These are phyloP conservation scores for Cornus florida DNA, from an alignment of 148 eudicot species.

Conservation along the genomic window DNA sequence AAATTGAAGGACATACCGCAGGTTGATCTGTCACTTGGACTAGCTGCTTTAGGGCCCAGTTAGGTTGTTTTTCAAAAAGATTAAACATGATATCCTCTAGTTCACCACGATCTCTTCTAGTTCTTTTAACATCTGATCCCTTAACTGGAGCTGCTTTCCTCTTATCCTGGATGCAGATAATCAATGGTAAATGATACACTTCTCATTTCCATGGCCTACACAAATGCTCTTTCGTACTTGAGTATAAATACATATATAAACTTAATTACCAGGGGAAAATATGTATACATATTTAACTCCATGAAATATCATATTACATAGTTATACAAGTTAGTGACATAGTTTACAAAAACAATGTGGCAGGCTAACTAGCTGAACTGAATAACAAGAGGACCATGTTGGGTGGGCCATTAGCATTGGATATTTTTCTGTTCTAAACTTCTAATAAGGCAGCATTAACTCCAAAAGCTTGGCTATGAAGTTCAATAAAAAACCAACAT, in stretches of 20 bases:
- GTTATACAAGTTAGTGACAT: neutral
- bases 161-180: constrained; percentile 59
- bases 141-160: constrained; percentile 82
- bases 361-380: neutral
- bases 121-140: constrained; percentile 84
- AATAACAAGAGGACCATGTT: neutral
- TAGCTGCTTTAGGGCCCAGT: constrained; percentile 92
- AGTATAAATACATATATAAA: neutral
- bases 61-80: constrained; percentile 91
- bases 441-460: constrained; percentile 5
- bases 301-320: neutral
- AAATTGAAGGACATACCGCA: constrained; percentile 58
- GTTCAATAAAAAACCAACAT: neutral
- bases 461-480: constrained; percentile 4
- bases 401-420: neutral
- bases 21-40: constrained; percentile 99
- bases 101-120: constrained; percentile 98
- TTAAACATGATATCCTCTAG: constrained; percentile 95
- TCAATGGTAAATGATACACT: neutral
- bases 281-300: neutral
- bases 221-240: neutral
- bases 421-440: neutral
- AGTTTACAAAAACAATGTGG: neutral
- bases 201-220: neutral
- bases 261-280: neutral